Evolutionary conservation across 192 early-diverging fungal genomes (phyloP), one percentile per base, ranked within the genome.

Genomic region (Dissophora globulifera): DNA sequence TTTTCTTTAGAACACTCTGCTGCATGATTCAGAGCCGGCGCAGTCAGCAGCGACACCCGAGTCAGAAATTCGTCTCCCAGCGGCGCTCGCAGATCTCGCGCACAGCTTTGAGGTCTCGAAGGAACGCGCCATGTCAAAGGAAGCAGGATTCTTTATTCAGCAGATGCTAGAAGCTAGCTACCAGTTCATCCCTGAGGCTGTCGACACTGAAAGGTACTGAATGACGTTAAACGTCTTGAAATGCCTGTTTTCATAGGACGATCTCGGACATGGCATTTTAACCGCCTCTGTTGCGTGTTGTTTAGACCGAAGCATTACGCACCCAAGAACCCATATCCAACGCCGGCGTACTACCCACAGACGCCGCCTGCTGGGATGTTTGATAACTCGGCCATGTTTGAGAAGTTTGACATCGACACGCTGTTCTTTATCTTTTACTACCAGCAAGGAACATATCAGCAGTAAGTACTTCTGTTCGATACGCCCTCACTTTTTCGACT

Each of bases 371-470:
- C 91, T 40, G 83, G 90, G 4, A 83, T 95, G 27, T 93, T 96
- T 57, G 95, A 95, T 43, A 90, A 91, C 56, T 87, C 95, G 4
- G 86, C 86, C 3, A 83, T 96, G 60, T 96, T 93, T 80, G 92
- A 96, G 69, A 93, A 92, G 67, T 91, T 98, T 74, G 94, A 97
- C 38, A 86, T 95, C 46, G 96, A 99, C 79, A 93, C 95, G 31
- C 83, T 99, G 57, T 99, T 98, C 81, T 99, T 94, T 78, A 95
- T 97, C 59, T 99, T 99, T 78, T 99, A 99, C 83, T 96, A 95
- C 81, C 95, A 93, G 78, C 95, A 94, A 78, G 94, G 93, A 51
- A 96, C 97, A 43, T 96, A 94, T 58, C 95, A 96, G 69, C 97
- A 99, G 91, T 96, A 89, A 50, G 89, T 85, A 1, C 17, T 2